A percentile compares a stretch with the other conserved stretches of the same genome.
phyloP scores from a whole-genome alignment of 1,284 basidiomycete species.

The Ustilago lituana region DNA sequence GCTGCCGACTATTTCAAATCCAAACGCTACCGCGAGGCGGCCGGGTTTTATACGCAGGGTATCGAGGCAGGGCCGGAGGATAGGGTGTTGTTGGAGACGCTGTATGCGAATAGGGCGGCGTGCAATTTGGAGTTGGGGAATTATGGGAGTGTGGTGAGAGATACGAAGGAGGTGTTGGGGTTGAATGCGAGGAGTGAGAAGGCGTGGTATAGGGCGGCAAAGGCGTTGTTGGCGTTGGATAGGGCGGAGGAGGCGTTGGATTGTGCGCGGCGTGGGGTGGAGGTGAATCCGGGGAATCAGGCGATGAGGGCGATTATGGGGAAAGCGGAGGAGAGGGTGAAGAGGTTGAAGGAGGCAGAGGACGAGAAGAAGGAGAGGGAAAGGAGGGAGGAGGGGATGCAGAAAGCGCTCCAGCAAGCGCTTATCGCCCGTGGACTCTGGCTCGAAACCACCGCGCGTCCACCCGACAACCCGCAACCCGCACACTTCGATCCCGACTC shows the following conservation, averaged over 20 bases:
- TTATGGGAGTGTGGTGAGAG: conserved; percentile 15
- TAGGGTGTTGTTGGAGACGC: conserved; percentile 72
- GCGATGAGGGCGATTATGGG: conserved; percentile 47
- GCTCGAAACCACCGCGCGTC: conserved; percentile 59
- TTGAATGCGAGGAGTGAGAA: conserved; percentile 53
- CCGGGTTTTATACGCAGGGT: conserved; percentile 89
- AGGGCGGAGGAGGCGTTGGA: conserved; percentile 50
- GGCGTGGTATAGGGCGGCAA: conserved; percentile 61
- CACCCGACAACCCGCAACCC: conserved; percentile 73
- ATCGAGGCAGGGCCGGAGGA: conserved; percentile 83
- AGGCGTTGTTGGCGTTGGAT: conserved; percentile 55
- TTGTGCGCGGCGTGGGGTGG: conserved; percentile 48
- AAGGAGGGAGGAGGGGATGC: conserved; percentile 71
- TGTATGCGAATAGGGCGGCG: conserved; percentile 81
- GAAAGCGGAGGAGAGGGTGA: conserved; percentile 36
- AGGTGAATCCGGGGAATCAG: conserved; percentile 25
- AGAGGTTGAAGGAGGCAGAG: conserved; percentile 71
- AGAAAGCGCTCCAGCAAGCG: conserved; percentile 71
- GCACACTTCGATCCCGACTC: conserved; percentile 70
- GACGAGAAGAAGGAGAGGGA: conserved; percentile 71
- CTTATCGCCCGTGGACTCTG: conserved; percentile 72
- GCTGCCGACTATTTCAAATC: conserved; percentile 93
- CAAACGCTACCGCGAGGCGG: conserved; percentile 85
- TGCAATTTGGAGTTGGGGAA: conserved; percentile 87
- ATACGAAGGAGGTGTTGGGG: conserved; percentile 20